These are phyloP conservation scores for Daldinia grandis DNA, from an alignment of 495 filamentous ascomycete genomes.

Conservation along the genomic window DNA sequence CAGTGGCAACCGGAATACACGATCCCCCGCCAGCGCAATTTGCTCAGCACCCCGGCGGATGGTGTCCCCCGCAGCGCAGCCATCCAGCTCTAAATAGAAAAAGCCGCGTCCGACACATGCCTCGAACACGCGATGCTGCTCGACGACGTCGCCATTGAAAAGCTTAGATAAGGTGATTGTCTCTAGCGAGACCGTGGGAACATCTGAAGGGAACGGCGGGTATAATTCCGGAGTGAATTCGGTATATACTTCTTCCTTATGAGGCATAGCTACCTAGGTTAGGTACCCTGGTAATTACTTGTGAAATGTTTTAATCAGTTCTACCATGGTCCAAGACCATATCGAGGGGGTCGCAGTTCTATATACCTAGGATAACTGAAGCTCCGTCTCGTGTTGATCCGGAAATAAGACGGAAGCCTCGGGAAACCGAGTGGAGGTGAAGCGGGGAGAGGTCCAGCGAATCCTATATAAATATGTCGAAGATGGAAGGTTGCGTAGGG, in stretches of 20 bases:
- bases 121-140: conserved; percentile 55
- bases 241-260: conserved; percentile 16
- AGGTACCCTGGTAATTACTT: too few relatives aligned
- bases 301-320: neutral
- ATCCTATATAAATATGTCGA: neutral
- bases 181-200: conserved; percentile 65
- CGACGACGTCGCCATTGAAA: conserved; percentile 47
- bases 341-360: neutral
- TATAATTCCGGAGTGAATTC: conserved; percentile 46
- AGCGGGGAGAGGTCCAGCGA: conserved; percentile 2
- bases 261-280: conserved; percentile 40
- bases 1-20: conserved; percentile 58
- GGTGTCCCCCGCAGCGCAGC: conserved; percentile 47
- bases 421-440: neutral
- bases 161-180: conserved; percentile 63
- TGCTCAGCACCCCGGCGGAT: conserved; percentile 56
- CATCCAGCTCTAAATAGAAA: conserved; percentile 67
- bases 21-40: conserved; percentile 57
- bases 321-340: neutral
- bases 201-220: conserved; percentile 62
- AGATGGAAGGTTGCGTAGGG: conserved; percentile 20
- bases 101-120: conserved; percentile 66
- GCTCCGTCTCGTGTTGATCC: neutral
- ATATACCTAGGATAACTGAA: neutral
- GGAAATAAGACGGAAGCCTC: neutral